Evolutionary conservation across 768 basidiomycete species (phyloP), one percentile per base, ranked within the genome.

Genomic region (Lactarius hatsudake): DNA sequence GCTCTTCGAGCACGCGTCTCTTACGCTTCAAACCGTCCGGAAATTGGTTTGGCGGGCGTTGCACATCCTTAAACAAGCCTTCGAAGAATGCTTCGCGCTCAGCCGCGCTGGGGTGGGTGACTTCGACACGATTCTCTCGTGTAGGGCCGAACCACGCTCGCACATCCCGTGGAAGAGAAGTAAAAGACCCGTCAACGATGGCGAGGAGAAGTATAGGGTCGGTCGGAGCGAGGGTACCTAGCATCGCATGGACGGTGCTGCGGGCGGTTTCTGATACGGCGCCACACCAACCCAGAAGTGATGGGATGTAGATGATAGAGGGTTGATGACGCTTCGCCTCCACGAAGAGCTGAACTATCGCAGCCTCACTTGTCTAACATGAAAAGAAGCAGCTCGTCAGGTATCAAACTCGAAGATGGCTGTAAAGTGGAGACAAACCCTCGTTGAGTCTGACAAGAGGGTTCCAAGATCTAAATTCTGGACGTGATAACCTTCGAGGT

Each of bases 261-360:
- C 94, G 84, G 0, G 94, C 84, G 0, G 90, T 89, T 71, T 98
- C 95, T 0, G 90, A 84, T 28, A 98, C 85, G 2, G 94, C 87
- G 0, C 87, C 81, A 70, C 90, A 91, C 95, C 96, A 98, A 0
- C 88, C 85, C 1, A 86, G 73, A 7, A 99, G 84, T 1, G 93
- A 91, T 0, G 96, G 96, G 36, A 99, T 93, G 76, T 96, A 98
- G 58, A 99, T 85, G 43, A 98, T 89, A 0, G 94, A 95, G 0
- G 97, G 97, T 72, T 96, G 95, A 75, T 97, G 93, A 32, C 96
- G 88, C 75, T 98, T 98, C 0, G 96, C 97, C 76, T 99, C 97
- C 26, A 96, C 84, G 73, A 99, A 98, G 20, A 97, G 82, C 72
- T 98, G 96, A 5, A 98, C 94, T 62, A 98, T 87, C 2, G 93